phyloP scores from a whole-genome alignment of 73 alveolate genomes.

The Effrenium voratum region DNA sequence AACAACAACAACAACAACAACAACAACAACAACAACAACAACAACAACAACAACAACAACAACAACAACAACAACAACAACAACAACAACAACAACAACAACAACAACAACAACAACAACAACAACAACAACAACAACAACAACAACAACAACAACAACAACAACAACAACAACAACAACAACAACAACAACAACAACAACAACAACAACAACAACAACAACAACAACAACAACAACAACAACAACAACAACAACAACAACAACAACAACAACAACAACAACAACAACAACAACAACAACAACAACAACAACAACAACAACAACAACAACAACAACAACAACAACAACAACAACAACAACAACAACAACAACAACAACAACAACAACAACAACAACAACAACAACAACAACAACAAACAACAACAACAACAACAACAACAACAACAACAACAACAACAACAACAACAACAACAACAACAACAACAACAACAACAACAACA shows the following conservation, averaged over 20 bases:
- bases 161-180: not conserved
- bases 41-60: not conserved
- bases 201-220: not conserved
- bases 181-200: not conserved
- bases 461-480: not conserved
- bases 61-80: not conserved
- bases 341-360: constrained; percentile 2
- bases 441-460: not conserved
- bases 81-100: not conserved
- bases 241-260: not conserved
- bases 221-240: not conserved
- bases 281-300: not conserved
- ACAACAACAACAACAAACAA: not conserved
- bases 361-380: not conserved
- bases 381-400: not conserved
- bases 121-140: not conserved
- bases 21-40: no score
- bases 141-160: not conserved
- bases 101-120: not conserved
- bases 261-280: not conserved
- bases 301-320: not conserved
- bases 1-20: not conserved
- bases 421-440: not conserved
- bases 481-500: not conserved
- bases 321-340: not conserved